These are phyloP conservation scores for Coleophoma eucalyptorum DNA, from an alignment of 2,329 filamentous ascomycete genomes.

Conservation along the genomic window DNA sequence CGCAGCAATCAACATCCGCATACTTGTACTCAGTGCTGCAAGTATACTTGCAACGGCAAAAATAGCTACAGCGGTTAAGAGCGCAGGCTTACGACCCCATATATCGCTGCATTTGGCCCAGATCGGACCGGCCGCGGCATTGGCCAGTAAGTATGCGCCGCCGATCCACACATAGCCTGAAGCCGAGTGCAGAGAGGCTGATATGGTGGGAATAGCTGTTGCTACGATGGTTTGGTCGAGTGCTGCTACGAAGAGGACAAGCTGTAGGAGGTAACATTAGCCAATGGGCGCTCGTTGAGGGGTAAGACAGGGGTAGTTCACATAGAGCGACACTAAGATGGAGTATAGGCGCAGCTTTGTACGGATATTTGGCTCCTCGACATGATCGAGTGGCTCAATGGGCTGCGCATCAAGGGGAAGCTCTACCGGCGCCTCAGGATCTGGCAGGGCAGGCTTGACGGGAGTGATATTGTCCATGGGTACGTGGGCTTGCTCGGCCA, in stretches of 20 bases:
- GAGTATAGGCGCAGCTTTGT: slow-evolving; percentile 19
- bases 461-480: background rate
- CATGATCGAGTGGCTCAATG: slow-evolving; percentile 11
- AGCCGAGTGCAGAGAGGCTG: slow-evolving; percentile 33
- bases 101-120: slow-evolving; percentile 64
- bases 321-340: slow-evolving; percentile 21
- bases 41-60: slow-evolving; percentile 50
- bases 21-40: slow-evolving; percentile 39
- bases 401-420: background rate
- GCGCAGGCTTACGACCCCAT: slow-evolving; percentile 51
- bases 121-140: slow-evolving; percentile 48
- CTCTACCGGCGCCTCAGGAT: background rate
- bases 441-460: background rate
- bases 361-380: slow-evolving; percentile 15
- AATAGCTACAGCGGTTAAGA: slow-evolving; percentile 41
- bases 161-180: slow-evolving; percentile 50
- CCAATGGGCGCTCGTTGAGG: background rate
- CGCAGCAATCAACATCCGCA: slow-evolving; percentile 42
- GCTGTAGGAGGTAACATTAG: background rate
- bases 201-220: slow-evolving; percentile 33
- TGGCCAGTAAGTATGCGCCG: slow-evolving; percentile 36
- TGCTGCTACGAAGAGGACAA: slow-evolving; percentile 18
- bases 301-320: slow-evolving; percentile 4
- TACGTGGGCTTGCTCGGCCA: background rate
- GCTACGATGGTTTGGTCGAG: slow-evolving; percentile 32